These are phyloP conservation scores for Aegilops umbellulata DNA, from an alignment of 176 grass and related monocot species.

Conservation along the genomic window DNA sequence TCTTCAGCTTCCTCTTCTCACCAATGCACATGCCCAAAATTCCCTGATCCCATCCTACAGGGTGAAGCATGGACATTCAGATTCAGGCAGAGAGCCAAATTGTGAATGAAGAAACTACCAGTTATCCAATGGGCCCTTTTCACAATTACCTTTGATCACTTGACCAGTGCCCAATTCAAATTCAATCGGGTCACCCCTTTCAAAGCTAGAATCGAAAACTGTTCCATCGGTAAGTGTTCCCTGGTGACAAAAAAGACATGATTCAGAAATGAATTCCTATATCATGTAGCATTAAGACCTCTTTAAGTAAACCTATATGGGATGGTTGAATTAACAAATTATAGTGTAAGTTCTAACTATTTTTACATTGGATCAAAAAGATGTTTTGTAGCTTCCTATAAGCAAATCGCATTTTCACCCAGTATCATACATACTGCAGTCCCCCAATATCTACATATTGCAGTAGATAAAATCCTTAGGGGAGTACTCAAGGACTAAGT, in stretches of 20 bases:
- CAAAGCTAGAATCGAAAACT: conserved; percentile 98
- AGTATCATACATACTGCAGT: background rate
- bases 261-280: background rate
- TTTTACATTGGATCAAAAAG: background rate
- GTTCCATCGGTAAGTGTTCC: conserved; percentile 88
- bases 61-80: conserved; percentile 9
- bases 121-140: background rate
- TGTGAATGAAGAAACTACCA: background rate
- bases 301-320: background rate
- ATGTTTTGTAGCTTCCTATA: background rate
- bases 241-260: conserved; percentile 39
- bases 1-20: conserved; percentile 95
- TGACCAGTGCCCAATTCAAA: conserved; percentile 95
- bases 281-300: background rate
- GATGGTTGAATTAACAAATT: background rate
- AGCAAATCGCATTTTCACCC: background rate
- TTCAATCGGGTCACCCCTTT: conserved; percentile 96
- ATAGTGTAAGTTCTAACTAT: background rate
- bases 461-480: background rate
- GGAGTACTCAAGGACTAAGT: background rate
- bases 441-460: background rate
- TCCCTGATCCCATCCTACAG: conserved; percentile 93
- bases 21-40: conserved; percentile 95
- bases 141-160: conserved; percentile 84
- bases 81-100: conserved; percentile 2